These are phyloP conservation scores for Fusarium ambrosium DNA, from an alignment of 2,329 filamentous ascomycete species.

Conservation along the genomic window DNA sequence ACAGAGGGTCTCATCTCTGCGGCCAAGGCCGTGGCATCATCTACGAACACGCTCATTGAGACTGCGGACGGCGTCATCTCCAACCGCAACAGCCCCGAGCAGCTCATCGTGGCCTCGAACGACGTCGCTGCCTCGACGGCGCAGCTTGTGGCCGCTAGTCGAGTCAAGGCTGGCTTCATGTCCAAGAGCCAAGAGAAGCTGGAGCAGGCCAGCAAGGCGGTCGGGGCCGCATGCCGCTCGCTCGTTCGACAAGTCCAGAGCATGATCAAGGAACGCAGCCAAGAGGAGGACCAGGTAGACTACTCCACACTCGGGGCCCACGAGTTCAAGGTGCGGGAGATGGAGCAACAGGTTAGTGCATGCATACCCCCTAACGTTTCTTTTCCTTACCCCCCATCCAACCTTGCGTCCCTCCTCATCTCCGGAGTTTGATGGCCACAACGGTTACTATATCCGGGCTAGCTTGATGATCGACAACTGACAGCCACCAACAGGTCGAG, in stretches of 20 bases:
- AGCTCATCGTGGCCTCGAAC: conserved; percentile 97
- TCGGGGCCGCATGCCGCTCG: conserved; percentile 87
- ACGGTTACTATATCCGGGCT: conserved; percentile 41
- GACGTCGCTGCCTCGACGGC: conserved; percentile 96
- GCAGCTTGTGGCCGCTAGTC: conserved; percentile 93
- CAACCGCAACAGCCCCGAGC: conserved; percentile 92
- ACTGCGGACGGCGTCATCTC: conserved; percentile 96
- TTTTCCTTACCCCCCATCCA: conserved; percentile 10
- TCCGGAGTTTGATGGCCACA: conserved; percentile 27
- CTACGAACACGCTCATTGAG: conserved; percentile 97
- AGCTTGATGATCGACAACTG: conserved; percentile 26
- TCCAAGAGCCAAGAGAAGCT: conserved; percentile 94
- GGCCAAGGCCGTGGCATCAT: conserved; percentile 93
- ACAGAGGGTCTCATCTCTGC: conserved; percentile 97
- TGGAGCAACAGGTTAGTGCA: conserved; percentile 93
- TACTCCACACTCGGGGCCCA: conserved; percentile 90
- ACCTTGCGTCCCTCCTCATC: conserved; percentile 8
- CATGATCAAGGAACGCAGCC: conserved; percentile 90
- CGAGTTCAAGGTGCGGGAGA: conserved; percentile 98
- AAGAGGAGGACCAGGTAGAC: conserved; percentile 86
- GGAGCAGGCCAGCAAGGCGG: conserved; percentile 92
- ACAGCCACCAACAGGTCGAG: conserved; percentile 77
- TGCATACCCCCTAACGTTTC: not conserved
- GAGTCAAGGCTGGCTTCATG: conserved; percentile 98
- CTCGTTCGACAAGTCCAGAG: conserved; percentile 94